Evolutionary conservation across 768 basidiomycete genomes (phyloP).

Genomic region (Lentinula sp.): DNA sequence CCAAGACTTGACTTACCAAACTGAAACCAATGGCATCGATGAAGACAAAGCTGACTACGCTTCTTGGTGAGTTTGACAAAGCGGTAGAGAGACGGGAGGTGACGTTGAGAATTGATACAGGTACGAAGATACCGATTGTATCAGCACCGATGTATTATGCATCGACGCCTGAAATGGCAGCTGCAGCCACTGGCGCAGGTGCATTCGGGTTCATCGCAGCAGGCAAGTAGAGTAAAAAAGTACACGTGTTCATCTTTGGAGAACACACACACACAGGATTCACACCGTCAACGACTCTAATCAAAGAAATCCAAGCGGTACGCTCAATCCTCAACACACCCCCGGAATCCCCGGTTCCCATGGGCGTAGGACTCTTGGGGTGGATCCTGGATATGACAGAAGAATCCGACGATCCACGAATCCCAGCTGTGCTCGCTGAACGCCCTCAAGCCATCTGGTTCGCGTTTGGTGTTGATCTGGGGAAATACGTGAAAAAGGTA

Average conservation of each 20-base stretch:
- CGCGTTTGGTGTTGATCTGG: slow-evolving; percentile 47
- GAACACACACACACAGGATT: slow-evolving; percentile 26
- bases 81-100: too few relatives aligned
- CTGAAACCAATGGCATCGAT: background rate
- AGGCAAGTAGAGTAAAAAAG: background rate
- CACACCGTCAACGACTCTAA: slow-evolving; percentile 25
- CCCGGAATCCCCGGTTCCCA: slow-evolving; percentile 31
- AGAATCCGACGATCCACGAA: slow-evolving; percentile 24
- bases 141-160: slow-evolving; percentile 55
- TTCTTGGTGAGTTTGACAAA: background rate
- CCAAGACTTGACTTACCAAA: too few relatives aligned
- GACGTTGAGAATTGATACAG: slow-evolving; percentile 19
- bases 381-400: slow-evolving; percentile 48
- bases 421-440: slow-evolving; percentile 38
- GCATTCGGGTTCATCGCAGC: slow-evolving; percentile 42
- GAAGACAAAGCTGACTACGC: background rate
- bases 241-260: background rate
- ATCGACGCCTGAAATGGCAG: slow-evolving; percentile 24
- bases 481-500: slow-evolving; percentile 45
- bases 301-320: slow-evolving; percentile 32
- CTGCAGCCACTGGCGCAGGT: slow-evolving; percentile 44
- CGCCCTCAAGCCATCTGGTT: slow-evolving; percentile 54
- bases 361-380: slow-evolving; percentile 54
- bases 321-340: slow-evolving; percentile 25
- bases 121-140: slow-evolving; percentile 43